Percentiles rank a stretch among this genome's conserved stretches.
phyloP scores from a whole-genome alignment of 306 rosid genomes.

The Inga laurina region DNA sequence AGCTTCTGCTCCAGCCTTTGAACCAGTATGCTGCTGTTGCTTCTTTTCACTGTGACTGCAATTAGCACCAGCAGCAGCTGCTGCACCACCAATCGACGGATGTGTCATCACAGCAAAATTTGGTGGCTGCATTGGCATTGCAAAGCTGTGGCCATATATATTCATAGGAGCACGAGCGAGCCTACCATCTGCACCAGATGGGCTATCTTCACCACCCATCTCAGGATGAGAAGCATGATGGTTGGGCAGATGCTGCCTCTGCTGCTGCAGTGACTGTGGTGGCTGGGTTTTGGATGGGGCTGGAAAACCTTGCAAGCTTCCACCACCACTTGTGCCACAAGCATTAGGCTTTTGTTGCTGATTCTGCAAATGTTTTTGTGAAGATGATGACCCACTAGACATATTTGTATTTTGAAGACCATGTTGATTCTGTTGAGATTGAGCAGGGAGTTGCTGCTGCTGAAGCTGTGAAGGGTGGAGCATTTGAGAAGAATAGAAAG shows the following conservation, averaged over 20 bases:
- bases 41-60: conserved; percentile 68
- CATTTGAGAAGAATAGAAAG: conserved; percentile 85
- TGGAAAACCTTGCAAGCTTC: conserved; percentile 80
- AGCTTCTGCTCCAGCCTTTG: conserved; percentile 65
- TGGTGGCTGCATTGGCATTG: conserved; percentile 72
- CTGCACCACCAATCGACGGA: conserved; percentile 48
- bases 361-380: conserved; percentile 87
- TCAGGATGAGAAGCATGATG: conserved; percentile 67
- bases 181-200: conserved; percentile 82
- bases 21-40: conserved; percentile 57
- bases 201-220: conserved; percentile 83
- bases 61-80: conserved; percentile 45
- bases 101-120: conserved; percentile 78
- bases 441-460: conserved; percentile 55
- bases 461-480: conserved; percentile 90
- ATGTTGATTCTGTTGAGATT: conserved; percentile 71
- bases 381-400: conserved; percentile 72
- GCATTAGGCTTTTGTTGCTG: conserved; percentile 76
- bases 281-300: conserved; percentile 56
- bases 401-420: conserved; percentile 70
- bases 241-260: conserved; percentile 43
- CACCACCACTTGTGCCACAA: conserved; percentile 42
- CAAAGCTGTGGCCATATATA: conserved; percentile 71
- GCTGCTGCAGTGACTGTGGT: conserved; percentile 50
- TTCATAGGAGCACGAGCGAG: conserved; percentile 57